Conservation (phyloP, 1,139 yeast genomes). For the Suhomyces bolitotheri region DNA sequence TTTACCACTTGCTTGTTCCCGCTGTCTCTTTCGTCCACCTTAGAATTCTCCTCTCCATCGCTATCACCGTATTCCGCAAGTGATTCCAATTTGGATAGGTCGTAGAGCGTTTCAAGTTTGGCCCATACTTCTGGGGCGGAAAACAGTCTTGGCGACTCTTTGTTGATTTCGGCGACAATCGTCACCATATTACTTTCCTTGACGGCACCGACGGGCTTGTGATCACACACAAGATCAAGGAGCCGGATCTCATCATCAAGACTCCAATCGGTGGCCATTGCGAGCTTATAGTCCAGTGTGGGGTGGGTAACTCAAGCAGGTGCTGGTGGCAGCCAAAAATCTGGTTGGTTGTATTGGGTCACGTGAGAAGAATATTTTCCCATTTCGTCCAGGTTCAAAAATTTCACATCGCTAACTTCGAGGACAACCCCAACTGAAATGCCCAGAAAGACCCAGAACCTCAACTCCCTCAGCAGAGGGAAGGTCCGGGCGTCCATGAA, state of each 20-base stretch:
- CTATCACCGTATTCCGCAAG: conserved; percentile 36
- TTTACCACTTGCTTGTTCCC: conserved; percentile 2
- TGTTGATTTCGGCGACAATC: conserved; percentile 55
- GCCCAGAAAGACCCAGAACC: conserved; percentile 63
- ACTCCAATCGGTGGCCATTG: conserved; percentile 45
- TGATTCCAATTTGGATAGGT: conserved; percentile 56
- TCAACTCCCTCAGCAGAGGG: conserved; percentile 65
- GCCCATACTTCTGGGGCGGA: conserved; percentile 58
- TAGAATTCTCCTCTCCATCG: neutral
- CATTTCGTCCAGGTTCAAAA: conserved; percentile 4
- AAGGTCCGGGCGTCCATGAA: conserved; percentile 90
- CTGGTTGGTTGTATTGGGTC: too few relatives aligned
- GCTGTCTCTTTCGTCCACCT: conserved; percentile 6
- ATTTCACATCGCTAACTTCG: conserved; percentile 6
- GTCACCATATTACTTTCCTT: conserved; percentile 60
- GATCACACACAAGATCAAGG: conserved; percentile 64
- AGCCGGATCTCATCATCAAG: conserved; percentile 66
- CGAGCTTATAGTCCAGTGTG: neutral
- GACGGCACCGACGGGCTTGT: conserved; percentile 63
- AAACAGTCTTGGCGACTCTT: conserved; percentile 29
- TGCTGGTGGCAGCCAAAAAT: too few relatives aligned
- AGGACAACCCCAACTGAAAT: conserved; percentile 24
- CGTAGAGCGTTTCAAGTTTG: conserved; percentile 54
- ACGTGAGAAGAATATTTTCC: conserved; percentile 3
- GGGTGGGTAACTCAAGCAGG: neutral